These are phyloP conservation scores for Salix purpurea DNA, from an alignment of 345 rosid species.

Conservation along the genomic window DNA sequence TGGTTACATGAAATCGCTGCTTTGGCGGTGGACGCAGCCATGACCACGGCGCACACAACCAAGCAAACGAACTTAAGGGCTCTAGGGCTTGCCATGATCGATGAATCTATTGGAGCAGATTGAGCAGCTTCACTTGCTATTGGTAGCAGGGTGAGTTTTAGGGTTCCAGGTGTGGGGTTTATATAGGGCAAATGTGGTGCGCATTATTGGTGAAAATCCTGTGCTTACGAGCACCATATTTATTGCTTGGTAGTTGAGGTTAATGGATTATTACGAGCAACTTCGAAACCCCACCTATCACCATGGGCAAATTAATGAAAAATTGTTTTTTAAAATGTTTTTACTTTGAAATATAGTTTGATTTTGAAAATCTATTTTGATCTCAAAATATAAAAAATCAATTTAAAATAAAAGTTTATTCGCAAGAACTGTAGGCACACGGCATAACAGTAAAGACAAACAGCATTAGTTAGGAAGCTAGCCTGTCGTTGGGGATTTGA, in stretches of 20 bases:
- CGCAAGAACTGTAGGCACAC: too few species aligned
- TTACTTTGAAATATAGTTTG: too few species aligned
- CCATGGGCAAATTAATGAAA: not conserved
- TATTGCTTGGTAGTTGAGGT: not conserved
- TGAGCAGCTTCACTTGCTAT: not conserved
- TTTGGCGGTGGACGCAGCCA: constrained; percentile 18
- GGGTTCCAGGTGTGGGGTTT: not conserved
- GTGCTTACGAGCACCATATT: not conserved
- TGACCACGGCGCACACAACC: constrained; percentile 17
- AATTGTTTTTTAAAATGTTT: not conserved
- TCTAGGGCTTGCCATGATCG: not conserved
- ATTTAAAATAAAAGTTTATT: too few species aligned
- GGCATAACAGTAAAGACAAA: too few species aligned
- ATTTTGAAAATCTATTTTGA: too few species aligned
- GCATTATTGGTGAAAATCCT: not conserved
- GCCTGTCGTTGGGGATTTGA: too few species aligned
- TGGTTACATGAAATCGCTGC: constrained; percentile 39
- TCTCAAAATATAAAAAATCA: too few species aligned
- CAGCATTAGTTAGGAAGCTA: too few species aligned
- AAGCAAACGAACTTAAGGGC: constrained; percentile 18
- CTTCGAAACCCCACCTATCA: not conserved
- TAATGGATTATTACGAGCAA: not conserved
- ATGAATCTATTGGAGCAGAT: not conserved
- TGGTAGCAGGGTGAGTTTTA: not conserved
- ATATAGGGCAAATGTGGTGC: not conserved